phyloP scores from a whole-genome alignment of 2,329 filamentous ascomycete species.

The Neofusicoccum ribis region DNA sequence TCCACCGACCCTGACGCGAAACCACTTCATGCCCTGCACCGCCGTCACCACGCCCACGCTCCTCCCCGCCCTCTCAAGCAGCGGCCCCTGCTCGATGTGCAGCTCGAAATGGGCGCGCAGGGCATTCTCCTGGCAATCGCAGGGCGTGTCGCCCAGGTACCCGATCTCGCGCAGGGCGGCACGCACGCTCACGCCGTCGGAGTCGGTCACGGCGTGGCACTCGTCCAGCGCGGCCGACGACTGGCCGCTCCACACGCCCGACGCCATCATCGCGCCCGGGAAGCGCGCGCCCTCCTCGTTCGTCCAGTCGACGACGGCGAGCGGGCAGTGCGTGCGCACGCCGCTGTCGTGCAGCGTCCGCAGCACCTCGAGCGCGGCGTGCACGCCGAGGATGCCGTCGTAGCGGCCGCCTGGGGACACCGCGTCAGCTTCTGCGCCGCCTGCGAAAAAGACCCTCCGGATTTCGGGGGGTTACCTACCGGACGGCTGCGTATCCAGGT shows the following conservation, averaged over 20 bases:
- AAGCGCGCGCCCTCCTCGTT: conserved; percentile 83
- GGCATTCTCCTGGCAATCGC: conserved; percentile 59
- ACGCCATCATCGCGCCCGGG: conserved; percentile 71
- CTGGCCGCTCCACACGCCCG: conserved; percentile 73
- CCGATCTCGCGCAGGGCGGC: conserved; percentile 70
- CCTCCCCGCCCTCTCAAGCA: conserved; percentile 64
- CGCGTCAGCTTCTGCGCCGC: too few species aligned
- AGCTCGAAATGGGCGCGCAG: conserved; percentile 79
- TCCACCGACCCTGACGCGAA: conserved; percentile 64
- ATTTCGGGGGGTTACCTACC: too few species aligned
- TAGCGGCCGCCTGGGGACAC: conserved; percentile 61
- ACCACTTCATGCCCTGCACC: conserved; percentile 76
- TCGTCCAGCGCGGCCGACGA: conserved; percentile 57
- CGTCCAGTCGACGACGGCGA: conserved; percentile 78
- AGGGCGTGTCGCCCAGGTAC: conserved; percentile 62
- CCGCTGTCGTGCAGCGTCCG: conserved; percentile 48
- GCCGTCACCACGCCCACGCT: conserved; percentile 71
- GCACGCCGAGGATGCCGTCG: conserved; percentile 74
- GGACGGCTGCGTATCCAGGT: conserved; percentile 56
- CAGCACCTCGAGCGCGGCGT: conserved; percentile 72
- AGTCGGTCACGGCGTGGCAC: conserved; percentile 63
- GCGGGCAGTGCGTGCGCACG: conserved; percentile 56
- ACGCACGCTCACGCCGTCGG: conserved; percentile 59
- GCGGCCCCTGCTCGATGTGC: conserved; percentile 81
- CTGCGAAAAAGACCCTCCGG: too few species aligned